Percentiles rank a stretch among this genome's conserved stretches.
Conservation (phyloP, 352 stramenopile species). For the Phytophthora sojae region DNA sequence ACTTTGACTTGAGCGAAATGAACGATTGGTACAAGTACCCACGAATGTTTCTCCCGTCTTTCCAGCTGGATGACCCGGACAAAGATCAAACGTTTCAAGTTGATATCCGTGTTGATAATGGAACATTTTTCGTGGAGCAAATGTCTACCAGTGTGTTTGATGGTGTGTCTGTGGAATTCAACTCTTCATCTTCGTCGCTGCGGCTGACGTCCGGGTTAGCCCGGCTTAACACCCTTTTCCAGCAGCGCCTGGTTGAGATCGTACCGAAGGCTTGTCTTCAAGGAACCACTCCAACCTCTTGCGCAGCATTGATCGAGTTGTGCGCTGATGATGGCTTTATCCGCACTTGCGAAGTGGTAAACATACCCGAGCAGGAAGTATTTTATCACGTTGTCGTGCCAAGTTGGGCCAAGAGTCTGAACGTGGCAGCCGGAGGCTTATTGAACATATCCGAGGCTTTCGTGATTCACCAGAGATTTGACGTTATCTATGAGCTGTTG, state of each 20-base stretch:
- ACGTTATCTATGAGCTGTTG: conserved; percentile 15
- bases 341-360: conserved; percentile 31
- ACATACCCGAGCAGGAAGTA: conserved; percentile 23
- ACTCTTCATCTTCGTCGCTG: conserved; percentile 9
- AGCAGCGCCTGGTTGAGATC: conserved; percentile 37
- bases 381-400: conserved; percentile 23
- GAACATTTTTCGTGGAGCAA: conserved; percentile 29
- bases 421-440: conserved; percentile 4
- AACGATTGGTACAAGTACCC: conserved; percentile 39
- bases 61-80: conserved; percentile 49
- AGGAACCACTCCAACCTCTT: conserved; percentile 1
- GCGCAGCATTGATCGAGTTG: conserved; percentile 23
- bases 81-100: conserved; percentile 41
- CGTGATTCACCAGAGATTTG: conserved; percentile 20
- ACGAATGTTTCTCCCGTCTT: conserved; percentile 39
- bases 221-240: conserved; percentile 43
- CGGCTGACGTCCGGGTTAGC: conserved; percentile 30
- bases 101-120: conserved; percentile 37
- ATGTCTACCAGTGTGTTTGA: conserved; percentile 34
- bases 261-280: conserved; percentile 9
- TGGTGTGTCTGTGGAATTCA: conserved; percentile 31
- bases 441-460: conserved; percentile 37
- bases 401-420: conserved; percentile 14
- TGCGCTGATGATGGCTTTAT: conserved; percentile 39
- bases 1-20: conserved; percentile 20